These are phyloP conservation scores for Aspergillus pseudotamarii DNA, from an alignment of 2,329 filamentous ascomycete species.

Conservation along the genomic window DNA sequence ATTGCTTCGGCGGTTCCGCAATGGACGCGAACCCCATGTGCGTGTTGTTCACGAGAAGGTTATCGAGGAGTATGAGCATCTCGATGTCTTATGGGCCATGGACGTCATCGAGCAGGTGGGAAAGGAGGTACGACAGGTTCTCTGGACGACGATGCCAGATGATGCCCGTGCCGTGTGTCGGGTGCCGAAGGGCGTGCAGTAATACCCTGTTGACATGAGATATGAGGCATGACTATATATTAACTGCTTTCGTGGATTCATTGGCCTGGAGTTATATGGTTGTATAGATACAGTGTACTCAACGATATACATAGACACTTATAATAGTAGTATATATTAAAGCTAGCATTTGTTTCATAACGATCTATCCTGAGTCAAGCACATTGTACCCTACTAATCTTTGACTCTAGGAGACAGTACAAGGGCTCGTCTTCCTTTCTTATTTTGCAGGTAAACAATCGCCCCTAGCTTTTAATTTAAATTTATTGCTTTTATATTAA, in stretches of 20 bases:
- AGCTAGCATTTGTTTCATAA: no score
- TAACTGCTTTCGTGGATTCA: background rate
- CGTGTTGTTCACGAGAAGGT: conserved; percentile 78
- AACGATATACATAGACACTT: background rate
- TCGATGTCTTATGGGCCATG: conserved; percentile 95
- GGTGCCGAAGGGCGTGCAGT: conserved; percentile 50
- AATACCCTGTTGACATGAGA: conserved; percentile 1
- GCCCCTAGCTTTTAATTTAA: no score
- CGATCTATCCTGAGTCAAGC: no score
- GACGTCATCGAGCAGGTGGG: conserved; percentile 84
- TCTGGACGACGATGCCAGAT: conserved; percentile 74
- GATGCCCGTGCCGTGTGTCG: conserved; percentile 63
- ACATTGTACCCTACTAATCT: no score
- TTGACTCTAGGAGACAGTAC: no score
- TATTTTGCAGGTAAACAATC: no score
- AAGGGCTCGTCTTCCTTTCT: no score
- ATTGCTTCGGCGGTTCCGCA: conserved; percentile 73
- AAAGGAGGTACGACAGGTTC: conserved; percentile 73
- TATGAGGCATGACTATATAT: background rate
- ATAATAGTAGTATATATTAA: background rate
- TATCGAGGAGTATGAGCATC: conserved; percentile 86
- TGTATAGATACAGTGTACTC: background rate
- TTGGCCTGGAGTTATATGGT: background rate
- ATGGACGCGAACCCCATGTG: conserved; percentile 79
- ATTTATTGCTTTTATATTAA: no score